Evolutionary conservation across 768 basidiomycete genomes (phyloP).

Genomic region (Candolleomyces eurysporus): DNA sequence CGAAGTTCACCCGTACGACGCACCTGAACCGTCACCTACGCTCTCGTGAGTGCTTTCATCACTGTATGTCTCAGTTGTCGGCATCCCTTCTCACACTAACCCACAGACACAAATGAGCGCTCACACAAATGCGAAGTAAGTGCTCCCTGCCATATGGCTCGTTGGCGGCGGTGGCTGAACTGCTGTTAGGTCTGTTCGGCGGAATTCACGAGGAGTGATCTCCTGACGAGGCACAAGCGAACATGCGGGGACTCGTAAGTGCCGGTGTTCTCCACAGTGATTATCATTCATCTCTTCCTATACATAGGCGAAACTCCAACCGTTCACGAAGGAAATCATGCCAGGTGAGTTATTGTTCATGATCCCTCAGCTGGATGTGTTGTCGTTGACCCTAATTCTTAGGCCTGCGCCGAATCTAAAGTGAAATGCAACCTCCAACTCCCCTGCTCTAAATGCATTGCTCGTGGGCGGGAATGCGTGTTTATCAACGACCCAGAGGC

Average conservation of each 20-base stretch:
- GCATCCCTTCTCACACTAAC: constrained; percentile 7
- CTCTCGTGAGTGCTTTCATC: constrained; percentile 51
- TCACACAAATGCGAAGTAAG: constrained; percentile 62
- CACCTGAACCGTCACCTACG: constrained; percentile 73
- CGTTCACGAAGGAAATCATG: constrained; percentile 68
- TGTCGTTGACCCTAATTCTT: no score
- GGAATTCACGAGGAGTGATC: constrained; percentile 72
- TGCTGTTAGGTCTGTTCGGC: constrained; percentile 56
- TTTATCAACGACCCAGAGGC: constrained; percentile 53
- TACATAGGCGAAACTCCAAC: constrained; percentile 40
- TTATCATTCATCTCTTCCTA: not conserved
- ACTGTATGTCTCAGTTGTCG: not conserved
- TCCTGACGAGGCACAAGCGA: constrained; percentile 69
- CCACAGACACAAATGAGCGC: constrained; percentile 63
- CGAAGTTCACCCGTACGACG: constrained; percentile 72
- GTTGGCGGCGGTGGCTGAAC: not conserved
- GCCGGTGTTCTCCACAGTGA: constrained; percentile 14
- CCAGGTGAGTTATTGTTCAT: constrained; percentile 31
- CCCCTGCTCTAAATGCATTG: constrained; percentile 65
- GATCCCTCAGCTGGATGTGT: no score
- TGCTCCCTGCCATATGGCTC: not conserved
- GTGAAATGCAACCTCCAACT: constrained; percentile 68
- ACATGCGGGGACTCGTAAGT: constrained; percentile 70
- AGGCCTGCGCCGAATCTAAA: constrained; percentile 74
- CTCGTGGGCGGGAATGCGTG: constrained; percentile 62